These are phyloP conservation scores for Colletotrichum simmondsii DNA, from an alignment of 2,329 filamentous ascomycete genomes.

Conservation along the genomic window DNA sequence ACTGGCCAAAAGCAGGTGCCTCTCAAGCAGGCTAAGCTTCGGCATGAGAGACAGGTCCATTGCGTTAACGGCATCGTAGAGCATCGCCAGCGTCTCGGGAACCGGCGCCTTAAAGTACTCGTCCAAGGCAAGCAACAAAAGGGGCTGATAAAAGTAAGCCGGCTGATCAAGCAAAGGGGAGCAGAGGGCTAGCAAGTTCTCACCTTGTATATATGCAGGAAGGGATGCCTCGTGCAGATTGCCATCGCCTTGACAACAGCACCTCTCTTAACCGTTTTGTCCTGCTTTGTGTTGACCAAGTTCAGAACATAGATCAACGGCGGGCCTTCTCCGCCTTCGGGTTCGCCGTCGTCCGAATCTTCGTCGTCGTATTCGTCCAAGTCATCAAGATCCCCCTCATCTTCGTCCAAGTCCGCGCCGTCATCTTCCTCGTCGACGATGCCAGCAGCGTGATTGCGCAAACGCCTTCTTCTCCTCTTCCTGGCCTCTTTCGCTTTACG, in stretches of 20 bases:
- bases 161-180: not conserved
- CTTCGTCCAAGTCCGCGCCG: constrained; percentile 58
- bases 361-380: constrained; percentile 60
- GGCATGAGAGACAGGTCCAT: constrained; percentile 98
- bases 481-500: constrained; percentile 66
- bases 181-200: constrained; percentile 38
- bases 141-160: constrained; percentile 67
- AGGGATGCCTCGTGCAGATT: constrained; percentile 96
- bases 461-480: constrained; percentile 61
- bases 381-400: constrained; percentile 54
- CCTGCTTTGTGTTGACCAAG: constrained; percentile 97
- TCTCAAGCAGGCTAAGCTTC: constrained; percentile 83
- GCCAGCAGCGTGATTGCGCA: constrained; percentile 62
- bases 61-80: constrained; percentile 92
- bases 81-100: constrained; percentile 84
- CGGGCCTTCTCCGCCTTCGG: constrained; percentile 81
- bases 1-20: constrained; percentile 86
- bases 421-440: constrained; percentile 61
- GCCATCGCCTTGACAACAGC: constrained; percentile 98
- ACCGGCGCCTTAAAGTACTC: constrained; percentile 96
- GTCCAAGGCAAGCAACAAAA: constrained; percentile 89
- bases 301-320: constrained; percentile 97
- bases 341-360: constrained; percentile 69
- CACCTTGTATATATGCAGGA: constrained; percentile 98
- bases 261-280: constrained; percentile 91